These are phyloP conservation scores for Ustilago nuda DNA, from an alignment of 1,284 basidiomycete genomes.

Conservation along the genomic window DNA sequence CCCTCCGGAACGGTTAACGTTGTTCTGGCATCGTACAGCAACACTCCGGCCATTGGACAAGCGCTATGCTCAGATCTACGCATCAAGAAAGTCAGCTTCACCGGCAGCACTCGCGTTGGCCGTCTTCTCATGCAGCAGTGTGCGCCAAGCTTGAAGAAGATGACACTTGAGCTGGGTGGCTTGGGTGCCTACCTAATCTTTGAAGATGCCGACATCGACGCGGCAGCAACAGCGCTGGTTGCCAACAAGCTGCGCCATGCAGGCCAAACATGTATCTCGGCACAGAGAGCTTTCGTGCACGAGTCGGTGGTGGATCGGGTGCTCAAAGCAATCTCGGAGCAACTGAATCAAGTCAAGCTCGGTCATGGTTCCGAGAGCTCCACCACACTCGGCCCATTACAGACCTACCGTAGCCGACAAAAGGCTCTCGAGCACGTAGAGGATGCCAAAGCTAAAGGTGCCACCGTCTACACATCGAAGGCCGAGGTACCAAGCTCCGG, in stretches of 20 bases:
- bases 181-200: conserved; percentile 96
- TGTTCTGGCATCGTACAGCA: conserved; percentile 80
- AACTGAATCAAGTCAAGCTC: conserved; percentile 87
- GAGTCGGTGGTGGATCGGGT: conserved; percentile 80
- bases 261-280: conserved; percentile 87
- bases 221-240: conserved; percentile 87
- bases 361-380: conserved; percentile 86
- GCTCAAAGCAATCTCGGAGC: conserved; percentile 80
- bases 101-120: conserved; percentile 89
- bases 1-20: conserved; percentile 96
- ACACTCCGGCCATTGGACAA: conserved; percentile 80
- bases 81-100: conserved; percentile 94
- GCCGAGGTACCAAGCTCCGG: conserved; percentile 78
- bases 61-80: conserved; percentile 72
- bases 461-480: conserved; percentile 78
- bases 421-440: conserved; percentile 90
- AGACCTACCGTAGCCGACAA: conserved; percentile 84
- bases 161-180: conserved; percentile 73
- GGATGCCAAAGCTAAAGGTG: conserved; percentile 85
- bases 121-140: conserved; percentile 87
- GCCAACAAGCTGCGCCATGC: conserved; percentile 89
- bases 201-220: conserved; percentile 92
- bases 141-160: conserved; percentile 90
- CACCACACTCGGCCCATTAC: conserved; percentile 89
- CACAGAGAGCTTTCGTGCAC: conserved; percentile 74